Conservation (phyloP, 352 stramenopile species). For the Globisporangium acanthophoron region DNA sequence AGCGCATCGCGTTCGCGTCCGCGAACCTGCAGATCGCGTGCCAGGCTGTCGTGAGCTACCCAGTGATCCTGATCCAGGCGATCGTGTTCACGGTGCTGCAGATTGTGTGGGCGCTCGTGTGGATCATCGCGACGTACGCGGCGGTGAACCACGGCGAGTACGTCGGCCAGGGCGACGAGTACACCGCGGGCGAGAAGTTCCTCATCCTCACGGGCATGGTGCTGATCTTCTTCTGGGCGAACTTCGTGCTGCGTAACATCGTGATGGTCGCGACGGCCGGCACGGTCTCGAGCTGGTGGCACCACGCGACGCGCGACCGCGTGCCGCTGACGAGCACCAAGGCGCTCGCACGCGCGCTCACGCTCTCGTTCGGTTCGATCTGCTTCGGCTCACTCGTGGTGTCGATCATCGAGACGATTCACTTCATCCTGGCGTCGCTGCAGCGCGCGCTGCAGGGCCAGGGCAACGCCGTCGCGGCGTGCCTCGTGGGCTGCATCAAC, state of each 20-base stretch:
- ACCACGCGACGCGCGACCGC: slow-evolving; percentile 46
- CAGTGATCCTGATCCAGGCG: slow-evolving; percentile 58
- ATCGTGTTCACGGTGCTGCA: slow-evolving; percentile 70
- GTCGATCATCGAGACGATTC: slow-evolving; percentile 61
- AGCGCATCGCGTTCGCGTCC: slow-evolving; percentile 66
- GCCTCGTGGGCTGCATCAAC: slow-evolving; percentile 33
- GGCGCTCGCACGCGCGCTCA: slow-evolving; percentile 54
- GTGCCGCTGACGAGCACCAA: slow-evolving; percentile 30
- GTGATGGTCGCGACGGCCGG: slow-evolving; percentile 78
- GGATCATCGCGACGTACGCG: slow-evolving; percentile 59
- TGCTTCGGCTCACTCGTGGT: slow-evolving; percentile 77
- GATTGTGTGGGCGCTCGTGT: slow-evolving; percentile 72
- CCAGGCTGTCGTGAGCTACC: slow-evolving; percentile 67
- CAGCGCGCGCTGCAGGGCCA: slow-evolving; percentile 30
- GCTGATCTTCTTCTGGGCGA: slow-evolving; percentile 81
- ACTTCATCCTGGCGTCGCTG: slow-evolving; percentile 34
- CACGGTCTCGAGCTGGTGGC: slow-evolving; percentile 82
- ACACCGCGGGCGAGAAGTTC: slow-evolving; percentile 28
- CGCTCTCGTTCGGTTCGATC: slow-evolving; percentile 85
- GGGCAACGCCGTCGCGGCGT: slow-evolving; percentile 52
- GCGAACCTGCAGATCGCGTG: slow-evolving; percentile 80
- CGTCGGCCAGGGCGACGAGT: slow-evolving; percentile 24
- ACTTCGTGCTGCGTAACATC: slow-evolving; percentile 68
- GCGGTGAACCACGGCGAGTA: slow-evolving; percentile 55
- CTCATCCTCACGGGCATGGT: slow-evolving; percentile 51